phyloP scores from a whole-genome alignment of 2,329 filamentous ascomycete species.

The Botryosphaeria dothidea region DNA sequence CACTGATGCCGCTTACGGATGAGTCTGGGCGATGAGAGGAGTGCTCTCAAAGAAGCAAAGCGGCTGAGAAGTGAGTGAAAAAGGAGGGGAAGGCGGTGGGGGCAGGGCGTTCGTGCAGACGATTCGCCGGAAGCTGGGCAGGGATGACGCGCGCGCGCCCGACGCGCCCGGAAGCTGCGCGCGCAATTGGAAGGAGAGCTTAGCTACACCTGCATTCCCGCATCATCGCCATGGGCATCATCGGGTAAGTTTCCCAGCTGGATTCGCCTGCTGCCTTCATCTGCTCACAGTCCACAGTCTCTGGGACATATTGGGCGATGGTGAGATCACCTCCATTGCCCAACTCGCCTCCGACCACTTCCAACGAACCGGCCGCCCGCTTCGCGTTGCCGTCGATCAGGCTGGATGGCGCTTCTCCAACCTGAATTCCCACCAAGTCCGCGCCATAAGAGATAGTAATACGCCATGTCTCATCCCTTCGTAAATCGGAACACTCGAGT shows the following conservation, averaged over 20 bases:
- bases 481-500: neutral
- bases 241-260: neutral
- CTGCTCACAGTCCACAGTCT: constrained; percentile 24
- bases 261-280: neutral
- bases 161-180: neutral
- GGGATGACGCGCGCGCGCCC: neutral
- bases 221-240: constrained; percentile 20
- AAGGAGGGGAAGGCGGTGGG: neutral
- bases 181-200: neutral
- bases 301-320: constrained; percentile 42
- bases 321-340: constrained; percentile 36
- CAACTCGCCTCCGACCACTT: constrained; percentile 42
- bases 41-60: neutral
- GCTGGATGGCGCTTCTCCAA: constrained; percentile 48
- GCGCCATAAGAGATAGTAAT: constrained; percentile 36
- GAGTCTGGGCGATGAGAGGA: neutral
- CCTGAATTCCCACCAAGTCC: constrained; percentile 35
- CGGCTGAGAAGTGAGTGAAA: neutral
- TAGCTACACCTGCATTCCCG: neutral
- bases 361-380: constrained; percentile 33
- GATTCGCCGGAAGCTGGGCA: neutral
- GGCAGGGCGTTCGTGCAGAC: neutral
- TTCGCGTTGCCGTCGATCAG: constrained; percentile 47
- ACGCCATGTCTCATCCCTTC: neutral
- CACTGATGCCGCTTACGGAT: no score